These are phyloP conservation scores for Saposhnikovia divaricata DNA, from an alignment of 129 eudicot species.

Conservation along the genomic window DNA sequence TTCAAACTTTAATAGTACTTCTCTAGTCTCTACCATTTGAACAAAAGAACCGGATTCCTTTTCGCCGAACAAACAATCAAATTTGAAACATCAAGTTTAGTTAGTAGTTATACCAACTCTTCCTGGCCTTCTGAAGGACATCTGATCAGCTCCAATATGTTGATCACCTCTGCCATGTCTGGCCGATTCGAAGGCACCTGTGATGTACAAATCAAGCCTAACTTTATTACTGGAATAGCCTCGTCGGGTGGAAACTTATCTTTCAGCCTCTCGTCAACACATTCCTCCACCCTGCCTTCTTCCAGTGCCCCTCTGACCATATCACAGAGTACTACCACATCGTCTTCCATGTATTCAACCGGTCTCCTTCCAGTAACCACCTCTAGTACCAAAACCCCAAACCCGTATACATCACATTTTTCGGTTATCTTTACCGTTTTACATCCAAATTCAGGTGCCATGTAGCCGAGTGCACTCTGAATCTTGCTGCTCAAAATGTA, in stretches of 20 bases:
- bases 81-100: conserved; percentile 1
- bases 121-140: conserved; percentile 13
- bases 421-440: conserved; percentile 11
- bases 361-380: conserved; percentile 14
- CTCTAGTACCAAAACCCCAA: conserved; percentile 8
- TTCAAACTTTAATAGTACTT: neutral
- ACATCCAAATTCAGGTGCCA: conserved; percentile 15
- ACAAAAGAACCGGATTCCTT: conserved; percentile 7
- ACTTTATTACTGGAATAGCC: conserved; percentile 12
- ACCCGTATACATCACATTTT: conserved; percentile 13
- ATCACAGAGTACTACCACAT: conserved; percentile 12
- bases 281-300: conserved; percentile 11
- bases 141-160: conserved; percentile 15
- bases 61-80: conserved; percentile 1
- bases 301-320: conserved; percentile 14
- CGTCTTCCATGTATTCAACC: conserved; percentile 14
- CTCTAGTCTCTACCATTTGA: conserved; percentile 4
- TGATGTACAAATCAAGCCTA: conserved; percentile 13
- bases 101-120: conserved; percentile 11
- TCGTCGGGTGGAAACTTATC: conserved; percentile 8
- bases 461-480: conserved; percentile 15
- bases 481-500: conserved; percentile 11
- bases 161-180: conserved; percentile 14
- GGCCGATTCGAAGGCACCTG: conserved; percentile 14
- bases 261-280: conserved; percentile 9